A percentile compares a stretch with the other conserved stretches of the same genome.
phyloP scores from a whole-genome alignment of 768 basidiomycete genomes.

The Baorangia bicolor region DNA sequence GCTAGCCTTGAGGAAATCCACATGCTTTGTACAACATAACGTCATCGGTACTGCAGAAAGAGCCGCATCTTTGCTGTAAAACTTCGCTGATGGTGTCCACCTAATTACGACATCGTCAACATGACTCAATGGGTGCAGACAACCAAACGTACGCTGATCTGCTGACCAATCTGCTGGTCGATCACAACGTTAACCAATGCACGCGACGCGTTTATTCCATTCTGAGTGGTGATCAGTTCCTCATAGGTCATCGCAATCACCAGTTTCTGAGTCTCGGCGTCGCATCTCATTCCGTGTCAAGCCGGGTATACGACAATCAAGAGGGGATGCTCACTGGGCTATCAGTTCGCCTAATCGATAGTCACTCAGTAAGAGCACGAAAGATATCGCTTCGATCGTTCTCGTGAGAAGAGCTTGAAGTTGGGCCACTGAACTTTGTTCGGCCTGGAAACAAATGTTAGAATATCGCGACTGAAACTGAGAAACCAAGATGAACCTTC shows the following conservation, averaged over 20 bases:
- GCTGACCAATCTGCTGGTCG: constrained; percentile 96
- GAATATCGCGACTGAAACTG: neutral
- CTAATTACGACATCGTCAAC: constrained; percentile 39
- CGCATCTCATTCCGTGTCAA: constrained; percentile 53
- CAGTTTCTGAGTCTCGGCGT: constrained; percentile 64
- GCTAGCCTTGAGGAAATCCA: constrained; percentile 3
- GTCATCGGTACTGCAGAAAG: constrained; percentile 97
- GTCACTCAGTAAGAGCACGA: constrained; percentile 88
- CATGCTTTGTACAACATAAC: constrained; percentile 94
- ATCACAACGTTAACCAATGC: constrained; percentile 94
- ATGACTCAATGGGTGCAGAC: neutral
- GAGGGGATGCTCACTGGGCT: constrained; percentile 54
- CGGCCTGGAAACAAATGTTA: constrained; percentile 51
- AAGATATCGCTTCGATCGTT: constrained; percentile 92
- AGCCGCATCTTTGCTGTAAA: constrained; percentile 90
- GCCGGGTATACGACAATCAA: neutral
- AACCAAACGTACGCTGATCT: constrained; percentile 71
- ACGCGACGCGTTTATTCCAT: constrained; percentile 85
- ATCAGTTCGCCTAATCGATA: constrained; percentile 87
- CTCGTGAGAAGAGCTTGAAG: constrained; percentile 72
- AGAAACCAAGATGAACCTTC: constrained; percentile 53
- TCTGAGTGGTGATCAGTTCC: constrained; percentile 79
- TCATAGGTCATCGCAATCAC: constrained; percentile 77
- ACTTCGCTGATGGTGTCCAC: constrained; percentile 97
- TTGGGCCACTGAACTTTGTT: constrained; percentile 80